phyloP scores from a whole-genome alignment of 306 rosid genomes.

The Castanea mollissima region DNA sequence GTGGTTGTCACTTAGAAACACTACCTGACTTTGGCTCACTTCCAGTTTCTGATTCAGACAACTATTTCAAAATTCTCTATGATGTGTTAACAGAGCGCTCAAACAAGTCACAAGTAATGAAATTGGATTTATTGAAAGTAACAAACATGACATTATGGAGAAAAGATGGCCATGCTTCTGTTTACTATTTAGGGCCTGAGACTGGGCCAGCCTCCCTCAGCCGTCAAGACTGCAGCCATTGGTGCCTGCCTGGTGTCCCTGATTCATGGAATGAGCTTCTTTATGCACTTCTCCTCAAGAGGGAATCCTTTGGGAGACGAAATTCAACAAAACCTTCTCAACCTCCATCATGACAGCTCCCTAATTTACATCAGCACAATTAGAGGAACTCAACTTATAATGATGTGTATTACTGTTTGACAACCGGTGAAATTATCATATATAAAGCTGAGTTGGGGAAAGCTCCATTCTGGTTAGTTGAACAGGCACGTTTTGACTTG shows the following conservation, averaged over 20 bases:
- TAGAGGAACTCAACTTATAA: slow-evolving; percentile 1
- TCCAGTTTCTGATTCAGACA: slow-evolving; percentile 28
- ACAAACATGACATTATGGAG: slow-evolving; percentile 68
- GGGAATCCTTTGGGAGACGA: slow-evolving; percentile 12
- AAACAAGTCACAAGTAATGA: slow-evolving; percentile 34
- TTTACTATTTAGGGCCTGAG: slow-evolving; percentile 55
- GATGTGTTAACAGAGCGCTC: slow-evolving; percentile 46
- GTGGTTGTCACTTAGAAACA: slow-evolving; percentile 80
- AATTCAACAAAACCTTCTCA: slow-evolving; percentile 32
- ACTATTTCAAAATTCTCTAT: slow-evolving; percentile 35
- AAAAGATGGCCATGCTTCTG: slow-evolving; percentile 83
- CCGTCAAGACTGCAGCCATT: slow-evolving; percentile 91
- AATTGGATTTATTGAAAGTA: slow-evolving; percentile 60
- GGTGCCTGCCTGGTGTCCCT: slow-evolving; percentile 97
- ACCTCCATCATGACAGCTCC: slow-evolving; percentile 24
- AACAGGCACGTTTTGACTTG: neutral
- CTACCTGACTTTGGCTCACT: slow-evolving; percentile 59
- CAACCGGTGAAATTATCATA: slow-evolving; percentile 1
- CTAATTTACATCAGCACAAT: neutral
- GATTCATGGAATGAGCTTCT: slow-evolving; percentile 92
- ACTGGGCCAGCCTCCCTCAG: slow-evolving; percentile 48
- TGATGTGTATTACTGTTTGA: neutral
- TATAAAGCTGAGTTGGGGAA: slow-evolving; percentile 22
- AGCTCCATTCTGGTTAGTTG: neutral
- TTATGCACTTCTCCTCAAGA: slow-evolving; percentile 64